These are phyloP conservation scores for Pseudogymnoascus sp. DNA, from an alignment of 2,329 filamentous ascomycete genomes.

Conservation along the genomic window DNA sequence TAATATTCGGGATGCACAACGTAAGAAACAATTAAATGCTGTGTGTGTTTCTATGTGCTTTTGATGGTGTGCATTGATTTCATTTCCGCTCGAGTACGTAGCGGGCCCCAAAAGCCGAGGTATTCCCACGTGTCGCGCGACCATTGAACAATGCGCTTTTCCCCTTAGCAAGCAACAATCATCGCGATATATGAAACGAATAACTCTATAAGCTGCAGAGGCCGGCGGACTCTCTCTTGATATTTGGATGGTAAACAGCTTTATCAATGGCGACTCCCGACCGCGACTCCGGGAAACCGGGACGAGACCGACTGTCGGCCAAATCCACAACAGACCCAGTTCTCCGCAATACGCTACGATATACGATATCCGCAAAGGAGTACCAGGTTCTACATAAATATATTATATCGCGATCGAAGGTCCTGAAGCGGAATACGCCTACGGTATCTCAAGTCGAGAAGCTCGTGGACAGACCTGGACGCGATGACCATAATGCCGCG, in stretches of 20 bases:
- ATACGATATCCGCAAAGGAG: slow-evolving; percentile 77
- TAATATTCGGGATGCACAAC: not conserved
- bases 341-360: slow-evolving; percentile 75
- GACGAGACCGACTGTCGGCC: slow-evolving; percentile 16
- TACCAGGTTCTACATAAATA: slow-evolving; percentile 80
- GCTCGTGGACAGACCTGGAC: slow-evolving; percentile 26
- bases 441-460: slow-evolving; percentile 46
- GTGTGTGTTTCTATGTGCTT: not conserved
- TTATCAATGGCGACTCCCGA: slow-evolving; percentile 5
- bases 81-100: not conserved
- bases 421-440: slow-evolving; percentile 46
- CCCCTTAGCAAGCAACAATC: slow-evolving; percentile 5
- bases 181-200: slow-evolving; percentile 2
- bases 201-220: slow-evolving; percentile 4
- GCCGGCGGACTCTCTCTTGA: not conserved
- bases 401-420: slow-evolving; percentile 62
- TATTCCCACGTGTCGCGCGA: slow-evolving; percentile 6
- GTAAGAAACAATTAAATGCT: not conserved
- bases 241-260: slow-evolving; percentile 1
- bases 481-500: slow-evolving; percentile 60
- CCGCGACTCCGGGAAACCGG: slow-evolving; percentile 4
- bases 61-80: slow-evolving; percentile 2
- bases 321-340: slow-evolving; percentile 51
- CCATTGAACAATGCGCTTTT: slow-evolving; percentile 4
- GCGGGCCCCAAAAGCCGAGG: slow-evolving; percentile 3